Evolutionary conservation across 495 filamentous ascomycete genomes (phyloP).

Genomic region (Aspergillus nidulans): DNA sequence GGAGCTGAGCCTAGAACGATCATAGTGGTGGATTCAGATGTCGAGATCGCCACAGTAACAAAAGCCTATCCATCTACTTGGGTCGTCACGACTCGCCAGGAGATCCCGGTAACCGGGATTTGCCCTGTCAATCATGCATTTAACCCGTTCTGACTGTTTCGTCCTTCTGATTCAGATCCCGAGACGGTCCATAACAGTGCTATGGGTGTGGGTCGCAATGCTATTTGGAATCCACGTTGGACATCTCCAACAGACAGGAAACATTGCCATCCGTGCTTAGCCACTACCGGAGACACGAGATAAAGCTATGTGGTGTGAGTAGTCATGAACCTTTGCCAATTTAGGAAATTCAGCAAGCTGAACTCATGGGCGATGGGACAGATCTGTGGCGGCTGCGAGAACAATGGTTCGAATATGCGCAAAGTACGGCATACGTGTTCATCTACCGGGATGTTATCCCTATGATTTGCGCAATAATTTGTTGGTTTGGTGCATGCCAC

Average conservation of each 20-base stretch:
- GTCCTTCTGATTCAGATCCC: slow-evolving; percentile 4
- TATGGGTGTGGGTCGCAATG: neutral
- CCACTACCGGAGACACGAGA: slow-evolving; percentile 2
- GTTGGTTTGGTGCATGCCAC: neutral
- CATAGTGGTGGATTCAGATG: slow-evolving; percentile 9
- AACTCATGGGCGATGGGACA: neutral
- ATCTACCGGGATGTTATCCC: neutral
- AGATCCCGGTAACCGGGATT: slow-evolving; percentile 35
- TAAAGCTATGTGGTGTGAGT: slow-evolving; percentile 7
- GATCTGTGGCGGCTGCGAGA: neutral
- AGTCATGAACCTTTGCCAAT: neutral
- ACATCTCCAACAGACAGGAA: slow-evolving; percentile 15
- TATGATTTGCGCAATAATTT: slow-evolving; percentile 4
- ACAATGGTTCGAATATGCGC: neutral
- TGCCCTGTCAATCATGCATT: slow-evolving; percentile 30
- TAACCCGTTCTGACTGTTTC: slow-evolving; percentile 18
- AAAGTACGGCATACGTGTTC: slow-evolving; percentile 5
- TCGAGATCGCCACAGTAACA: slow-evolving; percentile 25
- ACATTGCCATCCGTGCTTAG: slow-evolving; percentile 3
- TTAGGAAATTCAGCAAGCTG: neutral
- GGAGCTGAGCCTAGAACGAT: slow-evolving; percentile 12
- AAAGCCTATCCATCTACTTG: slow-evolving; percentile 25
- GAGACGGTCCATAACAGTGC: slow-evolving; percentile 1
- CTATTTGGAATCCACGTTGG: slow-evolving; percentile 17
- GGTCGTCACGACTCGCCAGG: slow-evolving; percentile 23